Evolutionary conservation across 768 basidiomycete species (phyloP).

Genomic region (Lentinula guzmanii): DNA sequence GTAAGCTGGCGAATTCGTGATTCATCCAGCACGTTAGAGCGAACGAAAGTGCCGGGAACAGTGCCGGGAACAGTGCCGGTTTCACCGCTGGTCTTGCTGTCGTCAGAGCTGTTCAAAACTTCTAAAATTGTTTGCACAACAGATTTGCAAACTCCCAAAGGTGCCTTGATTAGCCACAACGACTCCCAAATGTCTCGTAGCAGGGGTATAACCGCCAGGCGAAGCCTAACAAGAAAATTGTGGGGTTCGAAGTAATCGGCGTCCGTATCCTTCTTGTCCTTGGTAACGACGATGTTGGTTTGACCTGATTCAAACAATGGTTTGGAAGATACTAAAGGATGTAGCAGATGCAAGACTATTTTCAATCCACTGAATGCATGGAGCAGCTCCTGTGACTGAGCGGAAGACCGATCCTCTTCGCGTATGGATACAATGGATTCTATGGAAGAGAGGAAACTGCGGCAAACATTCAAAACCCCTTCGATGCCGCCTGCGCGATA

Average conservation of each 20-base stretch:
- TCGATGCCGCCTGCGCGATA: conserved; percentile 67
- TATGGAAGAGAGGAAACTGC: conserved; percentile 49
- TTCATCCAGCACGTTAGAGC: conserved; percentile 50
- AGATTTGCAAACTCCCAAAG: conserved; percentile 66
- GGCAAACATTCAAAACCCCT: conserved; percentile 54
- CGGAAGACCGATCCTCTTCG: conserved; percentile 52
- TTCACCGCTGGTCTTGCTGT: conserved; percentile 41
- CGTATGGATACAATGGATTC: conserved; percentile 41
- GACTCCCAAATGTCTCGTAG: conserved; percentile 74
- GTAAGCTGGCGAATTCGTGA: conserved; percentile 73
- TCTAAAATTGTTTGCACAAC: conserved; percentile 77
- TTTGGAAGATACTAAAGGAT: conserved; percentile 72
- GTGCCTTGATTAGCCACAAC: conserved; percentile 73
- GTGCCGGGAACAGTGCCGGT: conserved; percentile 17
- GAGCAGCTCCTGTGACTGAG: conserved; percentile 56
- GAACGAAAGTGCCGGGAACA: conserved; percentile 16
- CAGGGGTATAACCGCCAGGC: conserved; percentile 63
- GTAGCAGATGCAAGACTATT: conserved; percentile 71
- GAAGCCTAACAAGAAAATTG: conserved; percentile 80
- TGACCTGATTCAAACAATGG: conserved; percentile 83
- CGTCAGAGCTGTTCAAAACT: conserved; percentile 75
- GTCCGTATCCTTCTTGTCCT: conserved; percentile 77
- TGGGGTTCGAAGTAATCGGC: conserved; percentile 78
- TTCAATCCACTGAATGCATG: conserved; percentile 81
- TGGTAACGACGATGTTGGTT: conserved; percentile 61